Percentiles rank a stretch among this genome's conserved stretches.
These are phyloP conservation scores for Eucalyptus globulus DNA, from an alignment of 345 rosid species.

Conservation along the genomic window DNA sequence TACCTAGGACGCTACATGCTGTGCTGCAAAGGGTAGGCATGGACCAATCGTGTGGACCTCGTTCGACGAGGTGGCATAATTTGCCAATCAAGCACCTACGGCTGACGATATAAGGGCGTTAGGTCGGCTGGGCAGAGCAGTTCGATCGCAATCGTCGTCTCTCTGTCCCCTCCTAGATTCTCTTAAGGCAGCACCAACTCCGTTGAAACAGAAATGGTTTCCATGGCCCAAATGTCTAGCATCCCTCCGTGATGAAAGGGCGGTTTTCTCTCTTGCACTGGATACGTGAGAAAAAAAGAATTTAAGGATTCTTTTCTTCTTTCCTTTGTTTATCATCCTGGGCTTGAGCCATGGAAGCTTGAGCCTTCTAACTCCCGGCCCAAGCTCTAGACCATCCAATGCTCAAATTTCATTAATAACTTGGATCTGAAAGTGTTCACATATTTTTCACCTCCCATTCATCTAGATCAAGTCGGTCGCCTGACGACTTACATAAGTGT, in stretches of 20 bases:
- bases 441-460: neutral
- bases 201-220: neutral
- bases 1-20: neutral
- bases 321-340: neutral
- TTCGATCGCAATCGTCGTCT: neutral
- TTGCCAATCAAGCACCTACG: neutral
- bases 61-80: neutral
- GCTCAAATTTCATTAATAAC: no score
- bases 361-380: neutral
- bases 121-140: neutral
- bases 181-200: neutral
- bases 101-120: neutral
- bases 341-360: neutral
- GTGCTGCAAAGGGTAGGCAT: neutral
- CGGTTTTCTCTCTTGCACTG: neutral
- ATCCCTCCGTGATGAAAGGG: neutral
- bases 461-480: neutral
- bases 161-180: neutral
- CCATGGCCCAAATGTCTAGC: neutral
- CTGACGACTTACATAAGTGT: fast-evolving
- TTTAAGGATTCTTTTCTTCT: neutral
- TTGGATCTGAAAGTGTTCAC: neutral
- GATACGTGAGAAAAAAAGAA: neutral
- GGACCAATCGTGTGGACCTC: neutral
- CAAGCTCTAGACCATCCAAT: neutral